Base-by-base conservation (phyloP, 805 yeast species). In the Wickerhamiella kazuoi region DNA sequence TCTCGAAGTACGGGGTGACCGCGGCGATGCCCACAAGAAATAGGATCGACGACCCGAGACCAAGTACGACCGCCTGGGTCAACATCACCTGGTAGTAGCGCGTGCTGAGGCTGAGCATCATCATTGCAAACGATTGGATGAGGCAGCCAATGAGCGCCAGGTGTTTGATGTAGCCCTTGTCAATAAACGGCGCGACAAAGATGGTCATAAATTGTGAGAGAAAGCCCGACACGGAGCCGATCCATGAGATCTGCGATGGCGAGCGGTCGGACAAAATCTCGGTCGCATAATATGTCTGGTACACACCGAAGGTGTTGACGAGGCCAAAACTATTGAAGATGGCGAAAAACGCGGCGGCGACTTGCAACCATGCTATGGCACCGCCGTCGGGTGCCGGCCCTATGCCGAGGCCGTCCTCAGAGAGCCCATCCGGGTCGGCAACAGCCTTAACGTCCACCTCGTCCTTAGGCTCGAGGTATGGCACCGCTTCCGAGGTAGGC, bases 21-120 rank as follows among this genome's bases (percentile, higher is more conserved):
- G 62, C 55, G 4, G 70, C 62, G 21, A 71, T 53, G 36, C 67
- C 53, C 3, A 72, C 62, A 3, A 64, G 52, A 55, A 68, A 65
- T 19, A 64, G 51, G 41, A 68, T 42, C 1, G 66, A 57, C 3
- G 61, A 50, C 1, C 71, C 71, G 1, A 67, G 37, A 0, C 73
- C 72, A 33, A 64, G 50, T 7, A 71, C 64, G 14, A 69, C 49
- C 23, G 77, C 69, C 51, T 69, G 72, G 7, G 70, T 61, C 13
- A 73, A 51, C 28, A 74, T 58, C 40, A 74, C 65, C 41, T 73
- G 78, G 47, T 64, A 68, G 14, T 67, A 58, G 8, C 59, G 50
- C 2, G 54, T 53, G 33, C 69, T 64, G 36, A 57, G 46, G 20
- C 56, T 50, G 6, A 49, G 43, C 46, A 57, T 47, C 57, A 60